Base-by-base conservation (phyloP, 257 asterid genomes). In the Misopates orontium region DNA sequence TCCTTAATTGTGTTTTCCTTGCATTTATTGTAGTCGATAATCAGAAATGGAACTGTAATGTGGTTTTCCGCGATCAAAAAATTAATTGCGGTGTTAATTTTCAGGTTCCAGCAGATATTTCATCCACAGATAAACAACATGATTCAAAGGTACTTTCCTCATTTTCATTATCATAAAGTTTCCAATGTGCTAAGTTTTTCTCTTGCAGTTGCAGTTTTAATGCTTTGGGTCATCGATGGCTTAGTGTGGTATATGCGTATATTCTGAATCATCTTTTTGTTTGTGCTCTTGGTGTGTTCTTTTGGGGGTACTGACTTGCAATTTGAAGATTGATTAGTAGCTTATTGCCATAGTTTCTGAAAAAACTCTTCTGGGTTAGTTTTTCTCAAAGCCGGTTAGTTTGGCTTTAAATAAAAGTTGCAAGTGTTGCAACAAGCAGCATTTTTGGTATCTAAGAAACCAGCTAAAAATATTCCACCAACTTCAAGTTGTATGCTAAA, bases 51-150 rank as follows among this genome's bases (percentile, higher is more conserved):
- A 1, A 17, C 49, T 36, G 65, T 51, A 21, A 18, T 28, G 4
- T 21, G 17, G 20, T 21, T 55, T 28, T 17, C n/a, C 23, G 40
- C 8, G 77, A 41, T 40, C 25, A 60, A 60, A 54, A 48, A 74
- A 41, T 40, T 76, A 60, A 69, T 67, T 65, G 15, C 67, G 36
- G 49, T 62, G 31, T 68, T 68, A 45, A 25, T 66, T 49, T 68
- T 66, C 87, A 90, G 97, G 95, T 87, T 71, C 97, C 97, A 61
- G 71, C 91, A 36, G 91, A 85, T 72, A 85, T 90, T 61, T 80
- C 96, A 25, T 71, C 88, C 24, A 78, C 79, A 54, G 85, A 79
- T 69, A 83, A 74, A 73, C 83, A 76, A 55, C 73, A 82, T 52
- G 87, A 74, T 63, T 54, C 82, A 23, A 83, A 77, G 96, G 97